Base-by-base conservation (phyloP, 1,284 basidiomycete species). In the Cutaneotrichosporon cutaneum region DNA sequence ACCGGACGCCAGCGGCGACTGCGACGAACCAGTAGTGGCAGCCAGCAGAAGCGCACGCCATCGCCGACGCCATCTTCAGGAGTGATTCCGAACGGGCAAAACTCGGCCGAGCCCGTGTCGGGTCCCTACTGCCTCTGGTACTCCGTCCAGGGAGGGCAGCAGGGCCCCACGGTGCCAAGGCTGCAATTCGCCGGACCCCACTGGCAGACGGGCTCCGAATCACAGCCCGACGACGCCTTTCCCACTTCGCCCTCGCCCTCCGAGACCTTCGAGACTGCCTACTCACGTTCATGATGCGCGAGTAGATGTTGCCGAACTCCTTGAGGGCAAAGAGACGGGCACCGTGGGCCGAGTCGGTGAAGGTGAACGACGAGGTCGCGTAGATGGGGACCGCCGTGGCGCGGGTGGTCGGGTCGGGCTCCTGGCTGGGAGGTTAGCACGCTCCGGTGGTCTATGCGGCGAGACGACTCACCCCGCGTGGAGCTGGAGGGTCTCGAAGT, bases 321-420 rank as follows among this genome's bases (percentile, higher is more conserved):
- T 86, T 86, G 64, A 93, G 78, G 21, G 85, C 88, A 76, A 92
- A 94, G 52, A 94, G 83, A 74, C 92, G 88, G 24, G 90, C 90
- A 8, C 83, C 92, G 70, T 94, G 91, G 86, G 90, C 68, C 8
- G 88, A 86, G 73, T 89, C 81, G 71, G 91, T 87, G 82, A 93
- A 92, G 27, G 88, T 87, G 70, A 87, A 92, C 63, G 87, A 89
- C 48, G 64, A 33, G 35, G 64, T 63, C 14, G 64, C 61, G 50
- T 66, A 66, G 61, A 66, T 66, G 61, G 64, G 64, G 44, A 66
- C 64, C 24, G 64, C 64, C 18, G 61, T 62, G 54, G 64, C 62
- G 54, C 62, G 62, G 56, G 64, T 66, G 26, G 61, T 51, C 22
- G 54, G 42, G 64, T 63, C 64, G 35, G 45, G 35, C 45, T 60